Percentiles rank a stretch among this genome's conserved stretches.
Evolutionary conservation across 495 filamentous ascomycete species (phyloP).

Genomic region (Aspergillus leporis): DNA sequence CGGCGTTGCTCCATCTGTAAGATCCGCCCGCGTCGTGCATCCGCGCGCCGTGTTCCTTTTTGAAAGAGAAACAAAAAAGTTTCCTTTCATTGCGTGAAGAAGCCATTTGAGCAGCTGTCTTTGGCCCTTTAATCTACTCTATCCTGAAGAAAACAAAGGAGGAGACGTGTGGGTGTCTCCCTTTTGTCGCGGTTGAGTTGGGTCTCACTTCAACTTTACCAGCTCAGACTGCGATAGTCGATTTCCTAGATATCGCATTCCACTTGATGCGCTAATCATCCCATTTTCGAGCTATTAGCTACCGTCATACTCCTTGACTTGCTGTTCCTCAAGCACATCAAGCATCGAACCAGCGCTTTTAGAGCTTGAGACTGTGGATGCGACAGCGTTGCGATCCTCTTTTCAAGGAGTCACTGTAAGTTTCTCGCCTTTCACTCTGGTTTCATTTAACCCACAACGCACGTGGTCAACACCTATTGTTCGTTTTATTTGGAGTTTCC

Average conservation of each 20-base stretch:
- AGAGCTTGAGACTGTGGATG: not conserved
- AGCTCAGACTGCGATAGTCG: not conserved
- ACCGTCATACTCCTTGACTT: not conserved
- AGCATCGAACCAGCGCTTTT: not conserved
- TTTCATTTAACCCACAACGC: not conserved
- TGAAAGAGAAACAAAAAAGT: not conserved
- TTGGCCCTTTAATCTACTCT: not conserved
- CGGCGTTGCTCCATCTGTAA: not conserved
- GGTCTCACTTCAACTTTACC: not conserved
- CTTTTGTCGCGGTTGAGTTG: not conserved
- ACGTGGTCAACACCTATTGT: not conserved
- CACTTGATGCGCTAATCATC: not conserved
- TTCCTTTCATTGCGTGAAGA: not conserved
- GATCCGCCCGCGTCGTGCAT: constrained; percentile 7
- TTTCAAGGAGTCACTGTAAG: not conserved
- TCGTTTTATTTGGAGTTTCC: not conserved
- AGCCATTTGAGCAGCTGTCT: not conserved
- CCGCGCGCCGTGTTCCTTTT: constrained; percentile 8
- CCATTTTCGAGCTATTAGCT: not conserved
- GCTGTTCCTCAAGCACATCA: not conserved
- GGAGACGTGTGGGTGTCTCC: not conserved
- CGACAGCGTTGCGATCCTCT: not conserved
- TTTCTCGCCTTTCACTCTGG: not conserved
- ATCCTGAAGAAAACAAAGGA: not conserved
- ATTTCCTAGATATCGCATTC: not conserved